Base-by-base conservation (phyloP, 2,329 filamentous ascomycete species). In the Capronia americana region DNA sequence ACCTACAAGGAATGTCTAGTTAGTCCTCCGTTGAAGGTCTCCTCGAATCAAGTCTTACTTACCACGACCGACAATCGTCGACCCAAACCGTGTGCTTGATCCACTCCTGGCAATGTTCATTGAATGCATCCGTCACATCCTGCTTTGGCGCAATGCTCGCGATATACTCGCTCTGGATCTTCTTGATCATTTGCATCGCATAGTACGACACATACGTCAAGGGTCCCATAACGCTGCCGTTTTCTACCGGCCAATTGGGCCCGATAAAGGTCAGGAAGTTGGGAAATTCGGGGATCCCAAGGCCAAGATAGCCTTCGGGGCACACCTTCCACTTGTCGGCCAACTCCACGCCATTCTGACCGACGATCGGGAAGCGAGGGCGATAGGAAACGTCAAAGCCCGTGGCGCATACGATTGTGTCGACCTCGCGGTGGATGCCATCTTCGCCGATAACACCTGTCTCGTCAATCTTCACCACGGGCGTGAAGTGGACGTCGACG, bases 41-140 rank as follows among this genome's bases (percentile, higher is more conserved):
- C 3, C 14, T 53, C 23, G 20, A 26, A 4, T 23, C 14, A 28
- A 50, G 4, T 20, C 11, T 17, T 41, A 12, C 58, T 23, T 38
- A 61, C 80, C 81, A 82, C 11, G 71, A 74, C 12, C 80, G 76
- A 63, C 82, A 83, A 5, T 78, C 75, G 26, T 79, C 77, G 63
- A 80, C 82, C 81, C 80, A 84, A 7, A 84, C 81, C 0, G 81
- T 84, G 64, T 82, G 79, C 70, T 81, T 82, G 69, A 83, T 77
- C 79, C 79, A 83, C 64, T 82, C 79, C 69, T 82, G 77, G 32
- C 70, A 71, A 67, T 81, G 79, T 51, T 77, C 77, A 14, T 75
- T 74, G 71, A 80, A 81, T 30, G 76, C 73, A 41, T 72, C 63
- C 2, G 72, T 71, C 17, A 76, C 72, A 46, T 73, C 70, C 59